Percentiles rank a stretch among this genome's conserved stretches.
phyloP scores from a whole-genome alignment of 2,329 filamentous ascomycete species.

The Pyrenophora teres region DNA sequence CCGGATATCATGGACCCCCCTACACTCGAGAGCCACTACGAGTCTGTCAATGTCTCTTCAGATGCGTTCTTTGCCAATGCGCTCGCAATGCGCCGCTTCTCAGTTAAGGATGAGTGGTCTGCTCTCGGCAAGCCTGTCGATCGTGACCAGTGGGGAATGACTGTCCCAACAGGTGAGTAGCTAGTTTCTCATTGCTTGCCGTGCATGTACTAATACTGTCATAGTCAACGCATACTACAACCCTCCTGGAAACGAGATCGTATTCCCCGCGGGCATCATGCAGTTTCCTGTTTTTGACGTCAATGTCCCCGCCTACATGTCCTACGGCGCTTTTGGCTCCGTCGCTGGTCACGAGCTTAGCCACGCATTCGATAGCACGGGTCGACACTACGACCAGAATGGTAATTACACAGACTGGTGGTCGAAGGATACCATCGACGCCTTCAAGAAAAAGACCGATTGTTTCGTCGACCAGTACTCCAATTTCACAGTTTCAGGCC shows the following conservation, averaged over 20 bases:
- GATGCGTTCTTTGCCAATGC: conserved; percentile 63
- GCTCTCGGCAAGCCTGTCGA: conserved; percentile 64
- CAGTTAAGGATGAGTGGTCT: conserved; percentile 58
- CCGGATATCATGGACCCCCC: conserved; percentile 65
- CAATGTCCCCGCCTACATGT: conserved; percentile 66
- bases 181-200: too few species aligned
- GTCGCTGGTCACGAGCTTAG: conserved; percentile 72
- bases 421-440: conserved; percentile 62
- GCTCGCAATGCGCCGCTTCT: conserved; percentile 57
- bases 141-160: conserved; percentile 65
- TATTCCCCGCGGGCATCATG: conserved; percentile 71
- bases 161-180: conserved; percentile 53
- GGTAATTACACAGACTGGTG: conserved; percentile 71
- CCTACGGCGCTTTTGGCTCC: conserved; percentile 71
- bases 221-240: conserved; percentile 68
- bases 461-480: conserved; percentile 72
- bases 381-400: conserved; percentile 66
- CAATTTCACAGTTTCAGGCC: conserved; percentile 62
- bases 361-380: conserved; percentile 71
- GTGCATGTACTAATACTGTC: not conserved
- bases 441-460: conserved; percentile 63
- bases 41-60: conserved; percentile 55
- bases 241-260: conserved; percentile 68
- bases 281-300: conserved; percentile 70
- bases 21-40: conserved; percentile 63